Evolutionary conservation across 345 rosid species (phyloP), one percentile per base, ranked within the genome.

Genomic region (Eucalyptus victrix): DNA sequence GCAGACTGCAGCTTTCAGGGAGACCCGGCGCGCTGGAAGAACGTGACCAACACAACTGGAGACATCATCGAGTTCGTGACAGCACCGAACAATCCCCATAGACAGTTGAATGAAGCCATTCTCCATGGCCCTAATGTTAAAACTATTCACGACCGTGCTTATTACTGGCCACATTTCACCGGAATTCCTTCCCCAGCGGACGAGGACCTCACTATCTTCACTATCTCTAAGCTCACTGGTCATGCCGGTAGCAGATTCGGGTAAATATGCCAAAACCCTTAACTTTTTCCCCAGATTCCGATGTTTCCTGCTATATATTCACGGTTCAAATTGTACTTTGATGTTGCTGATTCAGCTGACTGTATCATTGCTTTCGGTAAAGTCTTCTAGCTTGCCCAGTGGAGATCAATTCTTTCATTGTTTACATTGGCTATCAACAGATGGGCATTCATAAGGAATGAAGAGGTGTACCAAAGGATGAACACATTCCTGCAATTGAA

Each of bases 11-110:
- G 88, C 88, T 96, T 93, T 65, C 89, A 89, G 90, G 99, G 98
- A 87, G 97, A 97, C 86, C 51, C 93, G 32, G 88, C 92, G 5
- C 12, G 10, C 3, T 94, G 96, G 95, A 86, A 90, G 67, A 89
- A 90, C 24, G 88, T 15, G 26, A 88, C 94, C 4, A 92, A 92
- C 88, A 89, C 50, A 8, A 51, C 72, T 10, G 86, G 45, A 45
- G 69, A 91, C 58, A 37, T 94, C 28, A 90, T 97, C 62, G 98
- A 97, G 91, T 90, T 97, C 80, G 98, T 95, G 4, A 95, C 98
- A n/a, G 92, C 97, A 65, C 99, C 99, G 1, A 95, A 95, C 92
- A 97, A 97, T 90, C 99, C 99, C 13, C 95, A 96, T 88, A 98
- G 98, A 19, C 90, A 88, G 86, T 51, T 92, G 81, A 95, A 94